These are phyloP conservation scores for Fusarium sp. DNA, from an alignment of 2,329 filamentous ascomycete genomes.

Conservation along the genomic window DNA sequence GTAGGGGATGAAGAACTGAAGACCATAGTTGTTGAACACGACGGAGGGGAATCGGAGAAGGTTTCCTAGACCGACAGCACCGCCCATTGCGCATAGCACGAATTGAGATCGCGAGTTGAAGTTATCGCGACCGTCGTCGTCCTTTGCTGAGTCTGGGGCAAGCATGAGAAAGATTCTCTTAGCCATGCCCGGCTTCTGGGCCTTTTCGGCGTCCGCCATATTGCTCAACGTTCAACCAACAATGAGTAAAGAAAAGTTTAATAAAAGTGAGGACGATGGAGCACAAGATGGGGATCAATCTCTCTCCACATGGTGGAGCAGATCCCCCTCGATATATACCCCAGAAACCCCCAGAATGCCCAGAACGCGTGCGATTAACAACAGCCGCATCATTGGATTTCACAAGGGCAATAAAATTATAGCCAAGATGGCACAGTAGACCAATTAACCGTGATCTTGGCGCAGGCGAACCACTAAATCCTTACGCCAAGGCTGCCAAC, in stretches of 20 bases:
- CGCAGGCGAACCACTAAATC: slow-evolving; percentile 17
- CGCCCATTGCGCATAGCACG: slow-evolving; percentile 54
- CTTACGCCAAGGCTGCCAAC: slow-evolving; percentile 27
- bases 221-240: neutral
- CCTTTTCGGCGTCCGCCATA: slow-evolving; percentile 33
- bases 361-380: neutral
- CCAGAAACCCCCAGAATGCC: neutral
- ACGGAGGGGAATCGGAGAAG: slow-evolving; percentile 66
- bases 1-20: slow-evolving; percentile 68
- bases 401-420: neutral
- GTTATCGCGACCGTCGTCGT: slow-evolving; percentile 43
- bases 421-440: slow-evolving; percentile 16
- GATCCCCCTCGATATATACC: slow-evolving; percentile 14
- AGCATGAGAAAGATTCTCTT: slow-evolving; percentile 36
- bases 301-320: slow-evolving; percentile 17
- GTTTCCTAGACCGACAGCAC: slow-evolving; percentile 65
- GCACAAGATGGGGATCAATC: neutral
- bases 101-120: slow-evolving; percentile 43
- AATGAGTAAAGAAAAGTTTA: neutral
- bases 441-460: slow-evolving; percentile 28
- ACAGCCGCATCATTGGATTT: neutral
- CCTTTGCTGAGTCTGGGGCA: slow-evolving; percentile 40
- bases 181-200: slow-evolving; percentile 24
- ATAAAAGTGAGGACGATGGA: neutral
- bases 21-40: slow-evolving; percentile 66